These are phyloP conservation scores for Suillus paluster DNA, from an alignment of 768 basidiomycete genomes.

Conservation along the genomic window DNA sequence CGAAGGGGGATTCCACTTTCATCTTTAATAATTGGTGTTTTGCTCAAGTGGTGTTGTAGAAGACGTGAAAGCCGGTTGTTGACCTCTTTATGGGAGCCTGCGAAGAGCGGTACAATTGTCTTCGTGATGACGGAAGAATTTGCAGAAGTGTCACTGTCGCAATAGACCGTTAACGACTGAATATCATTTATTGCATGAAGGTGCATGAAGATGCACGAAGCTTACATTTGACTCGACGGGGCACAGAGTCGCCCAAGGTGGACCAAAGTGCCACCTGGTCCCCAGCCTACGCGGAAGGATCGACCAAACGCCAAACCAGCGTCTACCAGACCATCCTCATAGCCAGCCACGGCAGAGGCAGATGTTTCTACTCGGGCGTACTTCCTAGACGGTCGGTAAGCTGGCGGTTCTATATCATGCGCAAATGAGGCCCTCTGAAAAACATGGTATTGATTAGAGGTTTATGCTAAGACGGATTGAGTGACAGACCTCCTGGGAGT, in stretches of 20 bases:
- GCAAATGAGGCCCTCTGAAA: constrained; percentile 79
- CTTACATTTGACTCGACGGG: constrained; percentile 58
- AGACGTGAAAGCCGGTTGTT: constrained; percentile 58
- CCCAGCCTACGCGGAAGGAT: constrained; percentile 91
- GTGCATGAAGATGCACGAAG: constrained; percentile 19
- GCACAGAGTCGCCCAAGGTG: constrained; percentile 78
- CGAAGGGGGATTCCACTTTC: constrained; percentile 72
- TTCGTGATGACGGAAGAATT: constrained; percentile 64
- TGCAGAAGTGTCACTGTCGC: constrained; percentile 53
- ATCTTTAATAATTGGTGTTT: constrained; percentile 73
- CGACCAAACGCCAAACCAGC: constrained; percentile 86
- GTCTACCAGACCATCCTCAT: constrained; percentile 73
- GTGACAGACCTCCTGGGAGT: constrained; percentile 61
- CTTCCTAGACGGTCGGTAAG: constrained; percentile 78
- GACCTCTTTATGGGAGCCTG: constrained; percentile 36
- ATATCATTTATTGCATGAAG: background rate
- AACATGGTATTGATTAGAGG: constrained; percentile 5
- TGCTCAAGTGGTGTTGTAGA: constrained; percentile 75
- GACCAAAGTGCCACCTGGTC: constrained; percentile 75
- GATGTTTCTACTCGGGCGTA: constrained; percentile 75
- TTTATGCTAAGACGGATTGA: constrained; percentile 10
- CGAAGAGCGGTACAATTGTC: constrained; percentile 50
- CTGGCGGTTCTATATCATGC: constrained; percentile 65
- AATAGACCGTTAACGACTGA: constrained; percentile 12
- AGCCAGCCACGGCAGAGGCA: constrained; percentile 64